Percentiles rank a stretch among this genome's conserved stretches.
These are phyloP conservation scores for Isoetes engelmannii DNA, from an alignment of 83 land plant genomes.

Conservation along the genomic window DNA sequence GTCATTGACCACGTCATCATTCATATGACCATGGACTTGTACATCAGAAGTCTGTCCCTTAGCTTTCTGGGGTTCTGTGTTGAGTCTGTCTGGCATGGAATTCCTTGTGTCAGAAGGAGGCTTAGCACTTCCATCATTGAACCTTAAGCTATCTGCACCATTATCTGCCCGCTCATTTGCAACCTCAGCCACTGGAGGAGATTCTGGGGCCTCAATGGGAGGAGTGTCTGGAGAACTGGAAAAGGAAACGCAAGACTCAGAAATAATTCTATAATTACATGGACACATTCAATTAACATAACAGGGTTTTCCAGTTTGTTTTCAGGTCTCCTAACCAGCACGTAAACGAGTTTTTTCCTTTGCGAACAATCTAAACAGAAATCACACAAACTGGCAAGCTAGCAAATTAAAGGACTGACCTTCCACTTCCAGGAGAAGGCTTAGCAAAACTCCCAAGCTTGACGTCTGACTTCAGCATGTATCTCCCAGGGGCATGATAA, in stretches of 20 bases:
- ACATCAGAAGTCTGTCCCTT: background rate
- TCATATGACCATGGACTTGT: background rate
- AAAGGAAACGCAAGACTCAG: background rate
- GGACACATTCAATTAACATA: background rate
- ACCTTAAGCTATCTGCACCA: background rate
- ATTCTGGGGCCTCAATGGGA: background rate
- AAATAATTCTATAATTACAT: background rate
- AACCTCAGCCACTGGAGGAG: background rate
- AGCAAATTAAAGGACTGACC: conserved; percentile 31
- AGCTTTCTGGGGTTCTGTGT: background rate
- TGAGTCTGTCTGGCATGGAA: background rate
- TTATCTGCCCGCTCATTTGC: background rate
- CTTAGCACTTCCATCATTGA: background rate
- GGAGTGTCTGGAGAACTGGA: conserved; percentile 3
- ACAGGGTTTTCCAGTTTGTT: background rate
- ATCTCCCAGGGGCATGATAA: conserved; percentile 69
- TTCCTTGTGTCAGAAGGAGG: background rate
- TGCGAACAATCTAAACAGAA: background rate
- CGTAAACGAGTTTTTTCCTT: background rate
- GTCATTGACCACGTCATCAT: background rate
- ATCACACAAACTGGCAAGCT: background rate
- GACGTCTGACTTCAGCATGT: conserved; percentile 53
- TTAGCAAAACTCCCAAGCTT: conserved; percentile 43
- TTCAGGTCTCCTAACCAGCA: background rate
- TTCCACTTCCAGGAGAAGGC: conserved; percentile 53